These are phyloP conservation scores for Ochromonas danica DNA, from an alignment of 108 stramenopile genomes.

Conservation along the genomic window DNA sequence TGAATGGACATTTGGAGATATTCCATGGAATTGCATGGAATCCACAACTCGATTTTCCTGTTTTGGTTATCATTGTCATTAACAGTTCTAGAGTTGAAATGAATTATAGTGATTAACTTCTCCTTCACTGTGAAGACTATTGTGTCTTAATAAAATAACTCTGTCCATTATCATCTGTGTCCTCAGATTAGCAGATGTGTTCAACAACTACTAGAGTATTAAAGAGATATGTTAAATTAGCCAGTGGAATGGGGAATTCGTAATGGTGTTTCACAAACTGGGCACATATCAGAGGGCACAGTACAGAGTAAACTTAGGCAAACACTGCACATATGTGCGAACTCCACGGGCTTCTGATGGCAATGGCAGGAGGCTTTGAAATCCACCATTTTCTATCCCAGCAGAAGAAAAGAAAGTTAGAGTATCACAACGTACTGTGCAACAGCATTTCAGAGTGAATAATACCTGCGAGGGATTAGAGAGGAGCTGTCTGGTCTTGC, in stretches of 20 bases:
- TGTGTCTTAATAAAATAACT: neutral
- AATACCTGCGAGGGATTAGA: neutral
- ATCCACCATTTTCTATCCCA: neutral
- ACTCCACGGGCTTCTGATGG: neutral
- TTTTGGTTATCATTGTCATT: no score
- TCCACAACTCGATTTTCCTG: no score
- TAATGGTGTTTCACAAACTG: constrained; percentile 23
- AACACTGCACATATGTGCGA: constrained; percentile 9
- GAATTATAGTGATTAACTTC: no score
- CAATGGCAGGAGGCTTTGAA: constrained; percentile 10
- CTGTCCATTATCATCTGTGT: neutral
- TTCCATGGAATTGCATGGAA: no score
- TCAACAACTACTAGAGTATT: no score
- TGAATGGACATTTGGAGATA: no score
- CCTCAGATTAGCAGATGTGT: no score
- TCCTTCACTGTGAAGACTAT: neutral
- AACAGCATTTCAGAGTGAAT: neutral
- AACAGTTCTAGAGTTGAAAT: no score
- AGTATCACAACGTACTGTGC: neutral
- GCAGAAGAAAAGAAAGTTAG: neutral
- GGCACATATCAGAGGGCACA: neutral
- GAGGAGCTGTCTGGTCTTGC: neutral
- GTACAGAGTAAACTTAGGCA: neutral
- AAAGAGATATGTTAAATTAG: no score
- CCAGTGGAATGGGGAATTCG: no score